Conservation (phyloP, 1,139 yeast genomes). For the Geotrichum fermentans region DNA sequence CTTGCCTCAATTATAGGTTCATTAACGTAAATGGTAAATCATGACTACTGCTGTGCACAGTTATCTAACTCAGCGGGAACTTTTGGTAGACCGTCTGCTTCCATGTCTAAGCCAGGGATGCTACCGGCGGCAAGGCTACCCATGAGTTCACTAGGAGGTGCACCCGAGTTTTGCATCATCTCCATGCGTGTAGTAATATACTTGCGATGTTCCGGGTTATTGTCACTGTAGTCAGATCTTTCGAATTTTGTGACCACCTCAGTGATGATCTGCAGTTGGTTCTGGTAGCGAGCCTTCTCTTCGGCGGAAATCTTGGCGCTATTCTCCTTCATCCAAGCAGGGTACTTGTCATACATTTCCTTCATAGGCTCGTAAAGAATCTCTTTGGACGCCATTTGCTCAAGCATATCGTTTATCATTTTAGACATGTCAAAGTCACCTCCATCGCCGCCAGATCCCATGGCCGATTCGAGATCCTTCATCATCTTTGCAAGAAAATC, state of each 20-base stretch:
- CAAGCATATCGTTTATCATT: conserved; percentile 70
- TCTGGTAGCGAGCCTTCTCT: conserved; percentile 35
- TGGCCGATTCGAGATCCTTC: conserved; percentile 60
- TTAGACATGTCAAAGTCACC: conserved; percentile 55
- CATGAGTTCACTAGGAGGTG: conserved; percentile 78
- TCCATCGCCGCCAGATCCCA: conserved; percentile 44
- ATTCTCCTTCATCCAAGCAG: conserved; percentile 55
- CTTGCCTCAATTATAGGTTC: too few species aligned
- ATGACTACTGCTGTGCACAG: conserved; percentile 16
- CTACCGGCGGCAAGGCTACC: conserved; percentile 56
- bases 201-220: conserved; percentile 47
- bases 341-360: conserved; percentile 64
- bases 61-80: conserved; percentile 15
- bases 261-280: conserved; percentile 36
- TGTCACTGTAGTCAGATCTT: conserved; percentile 51
- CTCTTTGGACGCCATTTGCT: conserved; percentile 79
- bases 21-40: too few species aligned
- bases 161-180: conserved; percentile 56
- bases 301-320: conserved; percentile 35
- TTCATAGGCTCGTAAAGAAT: conserved; percentile 85
- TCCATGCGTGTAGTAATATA: conserved; percentile 56
- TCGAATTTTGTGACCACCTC: conserved; percentile 59
- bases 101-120: conserved; percentile 50
- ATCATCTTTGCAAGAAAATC: conserved; percentile 43
- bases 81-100: conserved; percentile 16